Conservation (phyloP, 1,139 yeast species). For the Neolecta irregularis region DNA sequence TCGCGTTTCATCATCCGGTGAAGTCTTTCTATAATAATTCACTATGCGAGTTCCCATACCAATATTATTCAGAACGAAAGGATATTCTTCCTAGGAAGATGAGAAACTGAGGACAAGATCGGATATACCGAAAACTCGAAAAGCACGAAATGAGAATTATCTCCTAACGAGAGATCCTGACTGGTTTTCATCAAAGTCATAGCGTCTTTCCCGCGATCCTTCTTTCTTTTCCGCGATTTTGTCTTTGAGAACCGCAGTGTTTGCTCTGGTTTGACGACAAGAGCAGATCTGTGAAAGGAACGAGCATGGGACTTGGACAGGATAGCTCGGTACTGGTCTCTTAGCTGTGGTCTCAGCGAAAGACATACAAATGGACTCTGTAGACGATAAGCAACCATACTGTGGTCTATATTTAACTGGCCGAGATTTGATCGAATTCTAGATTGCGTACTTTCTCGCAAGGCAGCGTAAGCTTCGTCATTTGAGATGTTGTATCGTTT, state of each 20-base stretch:
- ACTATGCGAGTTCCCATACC: constrained; percentile 95
- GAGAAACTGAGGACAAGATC: too few relatives aligned
- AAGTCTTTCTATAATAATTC: constrained; percentile 77
- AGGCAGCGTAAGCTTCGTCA: constrained; percentile 67
- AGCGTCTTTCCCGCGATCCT: constrained; percentile 79
- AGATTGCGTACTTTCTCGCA: constrained; percentile 76
- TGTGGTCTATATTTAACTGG: constrained; percentile 77
- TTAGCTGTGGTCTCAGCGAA: neutral
- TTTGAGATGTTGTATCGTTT: constrained; percentile 68
- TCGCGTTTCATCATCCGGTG: constrained; percentile 66
- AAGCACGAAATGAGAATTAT: constrained; percentile 58
- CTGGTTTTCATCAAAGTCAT: constrained; percentile 36
- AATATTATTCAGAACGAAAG: constrained; percentile 65
- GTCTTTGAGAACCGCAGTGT: constrained; percentile 59
- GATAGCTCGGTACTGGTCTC: constrained; percentile 47
- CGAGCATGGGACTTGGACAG: constrained; percentile 56
- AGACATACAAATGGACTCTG: constrained; percentile 55
- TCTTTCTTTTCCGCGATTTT: constrained; percentile 72
- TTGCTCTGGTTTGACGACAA: constrained; percentile 64
- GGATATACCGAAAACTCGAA: constrained; percentile 81
- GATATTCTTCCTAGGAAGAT: constrained; percentile 90
- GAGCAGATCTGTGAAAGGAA: constrained; percentile 65
- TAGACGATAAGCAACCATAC: constrained; percentile 69
- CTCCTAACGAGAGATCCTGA: constrained; percentile 68
- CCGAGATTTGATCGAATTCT: constrained; percentile 90